Evolutionary conservation across 2,329 filamentous ascomycete genomes (phyloP), one percentile per base, ranked within the genome.

Genomic region (Coniochaeta ligniaria): DNA sequence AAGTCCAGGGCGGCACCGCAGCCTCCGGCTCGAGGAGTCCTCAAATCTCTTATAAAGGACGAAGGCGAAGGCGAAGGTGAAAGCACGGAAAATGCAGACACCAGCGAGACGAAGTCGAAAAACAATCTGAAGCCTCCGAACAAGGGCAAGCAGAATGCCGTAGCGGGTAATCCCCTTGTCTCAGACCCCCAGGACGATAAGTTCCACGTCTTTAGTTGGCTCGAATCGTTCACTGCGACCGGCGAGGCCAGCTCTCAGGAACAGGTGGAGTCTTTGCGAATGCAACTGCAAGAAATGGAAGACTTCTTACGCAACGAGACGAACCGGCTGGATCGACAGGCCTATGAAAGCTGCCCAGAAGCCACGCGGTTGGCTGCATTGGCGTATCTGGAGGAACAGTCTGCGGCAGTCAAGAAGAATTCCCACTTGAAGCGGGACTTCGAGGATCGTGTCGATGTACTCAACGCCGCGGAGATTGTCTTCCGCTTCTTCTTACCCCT

Each of bases 401-500:
- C 47, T 26, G 22, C 24, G 24, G 16, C 22, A 31, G 47, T n/a
- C 47, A 52, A 52, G 47, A 26, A n/a, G 14, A 52, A 52, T n/a
- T 24, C 64, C 59, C 26, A 16, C 14, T 28, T 62, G 22, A 41
- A 43, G 45, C 57, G 59, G 54, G 47, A 57, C 63, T 58, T 71
- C 59, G 62, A 68, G 63, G 67, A 68, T 11, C 68, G 68, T 2
- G 64, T 77, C 9, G 75, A 76, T 35, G 64, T 80, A 0, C 74
- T 77, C 60, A 79, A 78, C 60, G 71, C 70, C 33, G 73, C 73
- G 1, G 74, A 78, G 38, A 62, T 67, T 1, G 36, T 79, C 0
- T 78, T 78, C 62, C 67, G 67, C 8, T 74, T 80, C 41, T 81
- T 80, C 60, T 67, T 80, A 8, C 77, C 78, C 0, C 41, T 64